A percentile compares a stretch with the other conserved stretches of the same genome.
Conservation (phyloP, 257 asterid species). For the Jacaranda mimosifolia region DNA sequence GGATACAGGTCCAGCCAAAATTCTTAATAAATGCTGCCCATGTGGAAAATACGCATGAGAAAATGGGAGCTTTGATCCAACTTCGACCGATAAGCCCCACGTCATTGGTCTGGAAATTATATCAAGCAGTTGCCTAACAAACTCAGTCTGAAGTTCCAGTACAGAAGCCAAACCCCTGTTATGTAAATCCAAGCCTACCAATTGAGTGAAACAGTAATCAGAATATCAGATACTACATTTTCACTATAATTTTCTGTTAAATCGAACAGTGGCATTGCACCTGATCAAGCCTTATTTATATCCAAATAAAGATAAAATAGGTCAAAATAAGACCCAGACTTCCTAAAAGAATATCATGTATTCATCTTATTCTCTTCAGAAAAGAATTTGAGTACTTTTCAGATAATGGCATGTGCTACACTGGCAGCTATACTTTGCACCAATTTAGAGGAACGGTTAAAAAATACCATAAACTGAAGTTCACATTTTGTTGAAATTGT, state of each 20-base stretch:
- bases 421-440: neutral
- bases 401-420: conserved; percentile 3
- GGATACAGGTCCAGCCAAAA: conserved; percentile 66
- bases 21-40: conserved; percentile 53
- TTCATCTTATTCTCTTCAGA: neutral
- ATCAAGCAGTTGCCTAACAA: conserved; percentile 65
- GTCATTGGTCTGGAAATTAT: conserved; percentile 75
- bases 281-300: neutral
- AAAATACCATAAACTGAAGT: conserved; percentile 10
- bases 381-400: neutral
- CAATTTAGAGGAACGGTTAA: neutral
- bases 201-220: conserved; percentile 44
- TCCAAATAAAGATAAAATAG: neutral
- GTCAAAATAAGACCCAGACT: neutral
- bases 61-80: conserved; percentile 70
- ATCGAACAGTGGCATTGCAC: conserved; percentile 14
- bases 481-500: neutral
- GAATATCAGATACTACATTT: conserved; percentile 28
- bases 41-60: conserved; percentile 74
- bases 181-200: conserved; percentile 52
- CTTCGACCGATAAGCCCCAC: conserved; percentile 83
- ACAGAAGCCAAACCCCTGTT: conserved; percentile 87
- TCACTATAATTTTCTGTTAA: conserved; percentile 9
- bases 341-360: neutral
- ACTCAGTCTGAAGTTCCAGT: conserved; percentile 64